These are phyloP conservation scores for Fusarium subtropicale DNA, from an alignment of 2,329 filamentous ascomycete species.

Conservation along the genomic window DNA sequence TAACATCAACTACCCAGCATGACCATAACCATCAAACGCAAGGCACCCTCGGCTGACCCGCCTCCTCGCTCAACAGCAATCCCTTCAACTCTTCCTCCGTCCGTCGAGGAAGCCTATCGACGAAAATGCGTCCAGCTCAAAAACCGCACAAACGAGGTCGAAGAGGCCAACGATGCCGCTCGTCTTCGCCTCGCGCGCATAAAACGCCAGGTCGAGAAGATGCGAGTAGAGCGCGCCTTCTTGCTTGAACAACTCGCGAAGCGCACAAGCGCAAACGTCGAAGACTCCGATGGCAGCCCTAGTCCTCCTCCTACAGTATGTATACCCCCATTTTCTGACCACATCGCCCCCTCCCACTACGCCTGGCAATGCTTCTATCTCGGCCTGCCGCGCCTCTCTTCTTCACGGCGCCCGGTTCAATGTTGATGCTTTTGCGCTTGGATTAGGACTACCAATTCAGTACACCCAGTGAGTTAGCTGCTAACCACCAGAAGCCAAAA, in stretches of 20 bases:
- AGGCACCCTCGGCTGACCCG: conserved; percentile 53
- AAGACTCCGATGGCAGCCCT: conserved; percentile 82
- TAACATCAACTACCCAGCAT: conserved; percentile 38
- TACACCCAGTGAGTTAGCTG: conserved; percentile 50
- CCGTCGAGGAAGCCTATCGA: conserved; percentile 95
- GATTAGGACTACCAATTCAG: conserved; percentile 51
- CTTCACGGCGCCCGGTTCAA: conserved; percentile 42
- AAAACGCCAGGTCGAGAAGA: conserved; percentile 88
- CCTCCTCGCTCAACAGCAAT: conserved; percentile 55
- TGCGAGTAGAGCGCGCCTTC: conserved; percentile 86
- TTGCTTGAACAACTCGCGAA: conserved; percentile 78
- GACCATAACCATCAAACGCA: conserved; percentile 52
- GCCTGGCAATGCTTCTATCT: conserved; percentile 34
- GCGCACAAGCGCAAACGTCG: conserved; percentile 78
- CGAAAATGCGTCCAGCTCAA: conserved; percentile 96
- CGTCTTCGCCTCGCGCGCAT: conserved; percentile 82
- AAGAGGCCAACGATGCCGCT: conserved; percentile 88
- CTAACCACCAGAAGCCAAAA: conserved; percentile 69
- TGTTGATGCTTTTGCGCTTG: conserved; percentile 52
- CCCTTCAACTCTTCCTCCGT: conserved; percentile 78
- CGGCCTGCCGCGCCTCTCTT: conserved; percentile 34
- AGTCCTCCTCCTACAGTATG: conserved; percentile 83
- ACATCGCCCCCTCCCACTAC: conserved; percentile 5
- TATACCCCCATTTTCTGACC: conserved; percentile 55
- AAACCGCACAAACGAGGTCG: conserved; percentile 89